phyloP scores from a whole-genome alignment of 2,329 filamentous ascomycete genomes.

The Ascochyta fabae region DNA sequence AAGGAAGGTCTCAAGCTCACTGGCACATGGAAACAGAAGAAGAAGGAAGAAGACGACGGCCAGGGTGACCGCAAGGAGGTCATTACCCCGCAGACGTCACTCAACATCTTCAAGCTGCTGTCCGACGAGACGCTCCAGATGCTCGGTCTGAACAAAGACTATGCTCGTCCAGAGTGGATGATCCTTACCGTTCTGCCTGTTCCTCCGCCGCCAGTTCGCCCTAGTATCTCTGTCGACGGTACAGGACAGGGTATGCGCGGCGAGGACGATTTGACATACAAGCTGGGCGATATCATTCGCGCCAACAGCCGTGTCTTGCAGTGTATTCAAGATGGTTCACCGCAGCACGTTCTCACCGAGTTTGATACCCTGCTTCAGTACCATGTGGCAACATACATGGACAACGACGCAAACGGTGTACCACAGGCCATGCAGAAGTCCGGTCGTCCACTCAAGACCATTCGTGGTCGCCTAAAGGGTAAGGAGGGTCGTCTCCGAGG shows the following conservation, averaged over 20 bases:
- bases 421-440: slow-evolving; percentile 97
- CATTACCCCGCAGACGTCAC: slow-evolving; percentile 83
- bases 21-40: slow-evolving; percentile 73
- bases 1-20: slow-evolving; percentile 85
- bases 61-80: slow-evolving; percentile 72
- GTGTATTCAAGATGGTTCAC: slow-evolving; percentile 88
- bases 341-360: slow-evolving; percentile 87
- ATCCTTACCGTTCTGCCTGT: slow-evolving; percentile 93
- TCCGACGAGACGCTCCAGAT: slow-evolving; percentile 79
- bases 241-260: slow-evolving; percentile 90
- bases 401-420: slow-evolving; percentile 96
- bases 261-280: slow-evolving; percentile 99
- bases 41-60: slow-evolving; percentile 77
- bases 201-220: slow-evolving; percentile 91
- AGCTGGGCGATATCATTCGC: slow-evolving; percentile 96
- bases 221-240: slow-evolving; percentile 96
- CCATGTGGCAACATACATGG: slow-evolving; percentile 99
- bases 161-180: slow-evolving; percentile 98
- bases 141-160: slow-evolving; percentile 92
- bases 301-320: slow-evolving; percentile 94
- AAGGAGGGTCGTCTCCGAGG: slow-evolving; percentile 98
- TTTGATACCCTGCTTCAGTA: slow-evolving; percentile 94
- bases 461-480: slow-evolving; percentile 95
- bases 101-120: slow-evolving; percentile 87
- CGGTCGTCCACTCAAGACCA: slow-evolving; percentile 93